A percentile compares a stretch with the other conserved stretches of the same genome.
phyloP scores from a whole-genome alignment of 768 basidiomycete genomes.

The Amanita phalloides region DNA sequence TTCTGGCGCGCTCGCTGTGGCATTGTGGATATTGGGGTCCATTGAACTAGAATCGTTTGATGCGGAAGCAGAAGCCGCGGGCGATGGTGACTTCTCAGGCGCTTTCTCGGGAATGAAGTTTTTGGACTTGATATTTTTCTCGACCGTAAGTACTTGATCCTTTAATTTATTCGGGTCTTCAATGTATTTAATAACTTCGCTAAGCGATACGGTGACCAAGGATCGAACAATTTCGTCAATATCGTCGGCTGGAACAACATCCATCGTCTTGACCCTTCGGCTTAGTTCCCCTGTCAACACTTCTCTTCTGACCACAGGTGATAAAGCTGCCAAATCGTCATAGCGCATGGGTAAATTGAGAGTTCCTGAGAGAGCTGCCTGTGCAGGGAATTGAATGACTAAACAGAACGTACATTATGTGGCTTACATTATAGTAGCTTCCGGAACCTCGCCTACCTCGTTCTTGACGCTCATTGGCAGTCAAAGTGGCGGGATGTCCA shows the following conservation, averaged over 20 bases:
- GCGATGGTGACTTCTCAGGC: conserved; percentile 39
- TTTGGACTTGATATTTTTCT: conserved; percentile 12
- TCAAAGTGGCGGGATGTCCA: conserved; percentile 36
- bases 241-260: conserved; percentile 41
- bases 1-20: conserved; percentile 83
- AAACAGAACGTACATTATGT: conserved; percentile 1
- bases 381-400: conserved; percentile 2
- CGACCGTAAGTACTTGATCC: conserved; percentile 46
- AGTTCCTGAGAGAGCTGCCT: conserved; percentile 78
- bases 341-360: conserved; percentile 80
- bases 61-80: conserved; percentile 38
- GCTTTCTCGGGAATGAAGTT: conserved; percentile 22
- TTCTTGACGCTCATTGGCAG: conserved; percentile 57
- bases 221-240: conserved; percentile 61
- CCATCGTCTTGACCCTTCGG: conserved; percentile 55
- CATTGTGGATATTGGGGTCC: conserved; percentile 50
- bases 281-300: conserved; percentile 77
- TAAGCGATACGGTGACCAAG: conserved; percentile 58
- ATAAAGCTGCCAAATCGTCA: conserved; percentile 71
- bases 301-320: conserved; percentile 82
- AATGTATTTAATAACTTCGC: conserved; percentile 67
- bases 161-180: conserved; percentile 57
- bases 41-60: conserved; percentile 68
- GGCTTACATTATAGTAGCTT: conserved; percentile 72
- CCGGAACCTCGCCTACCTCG: conserved; percentile 71